A percentile compares a stretch with the other conserved stretches of the same genome.
phyloP scores from a whole-genome alignment of 345 rosid species.

The Toxicodendron radicans region DNA sequence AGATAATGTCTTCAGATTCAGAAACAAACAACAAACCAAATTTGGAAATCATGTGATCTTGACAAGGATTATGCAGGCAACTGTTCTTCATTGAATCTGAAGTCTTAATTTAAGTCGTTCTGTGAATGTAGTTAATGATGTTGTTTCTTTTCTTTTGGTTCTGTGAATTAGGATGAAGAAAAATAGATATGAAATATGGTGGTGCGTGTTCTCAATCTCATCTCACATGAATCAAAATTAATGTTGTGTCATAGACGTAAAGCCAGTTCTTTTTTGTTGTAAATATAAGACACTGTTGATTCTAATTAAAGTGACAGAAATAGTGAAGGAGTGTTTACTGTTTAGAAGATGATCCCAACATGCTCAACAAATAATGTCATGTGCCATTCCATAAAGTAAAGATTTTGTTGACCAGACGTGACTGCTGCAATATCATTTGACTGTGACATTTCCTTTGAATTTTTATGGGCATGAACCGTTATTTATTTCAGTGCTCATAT shows the following conservation, averaged over 20 bases:
- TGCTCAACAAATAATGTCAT: conserved; percentile 8
- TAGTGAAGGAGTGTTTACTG: neutral
- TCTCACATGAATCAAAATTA: neutral
- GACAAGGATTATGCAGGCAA: conserved; percentile 30
- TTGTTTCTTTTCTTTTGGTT: no score
- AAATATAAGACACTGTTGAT: neutral
- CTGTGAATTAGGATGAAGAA: no score
- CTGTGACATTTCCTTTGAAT: neutral
- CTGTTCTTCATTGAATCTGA: neutral
- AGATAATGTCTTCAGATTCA: conserved; percentile 14
- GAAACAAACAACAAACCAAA: conserved; percentile 23
- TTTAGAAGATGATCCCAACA: conserved; percentile 5
- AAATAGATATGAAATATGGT: neutral
- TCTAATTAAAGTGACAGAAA: no score
- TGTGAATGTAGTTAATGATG: no score
- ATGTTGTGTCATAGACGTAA: neutral
- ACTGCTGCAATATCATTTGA: conserved; percentile 3
- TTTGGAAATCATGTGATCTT: conserved; percentile 34
- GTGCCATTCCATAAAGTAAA: neutral
- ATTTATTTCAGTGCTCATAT: conserved; percentile 4
- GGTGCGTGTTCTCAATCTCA: no score
- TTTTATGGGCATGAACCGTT: neutral
- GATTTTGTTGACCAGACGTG: neutral
- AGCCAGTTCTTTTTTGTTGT: conserved; percentile 11
- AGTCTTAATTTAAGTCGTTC: no score